Conservation (phyloP, 352 stramenopile genomes). For the Phytophthora tentaculata region DNA sequence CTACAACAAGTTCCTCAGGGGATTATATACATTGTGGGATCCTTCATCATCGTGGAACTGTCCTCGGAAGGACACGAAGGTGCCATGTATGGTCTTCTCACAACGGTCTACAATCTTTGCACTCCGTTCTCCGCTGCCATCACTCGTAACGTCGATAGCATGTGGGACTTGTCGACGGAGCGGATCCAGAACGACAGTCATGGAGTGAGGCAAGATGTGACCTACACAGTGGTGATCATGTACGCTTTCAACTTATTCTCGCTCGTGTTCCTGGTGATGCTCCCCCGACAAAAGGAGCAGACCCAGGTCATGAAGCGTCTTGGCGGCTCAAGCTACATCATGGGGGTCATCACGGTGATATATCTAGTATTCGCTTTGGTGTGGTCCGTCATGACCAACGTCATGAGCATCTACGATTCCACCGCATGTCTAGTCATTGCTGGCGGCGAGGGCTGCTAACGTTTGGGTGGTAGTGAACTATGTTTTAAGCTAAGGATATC, state of each 20-base stretch:
- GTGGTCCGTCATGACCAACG: constrained; percentile 62
- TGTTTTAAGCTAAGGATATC: constrained; percentile 14
- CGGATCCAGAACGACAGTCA: constrained; percentile 60
- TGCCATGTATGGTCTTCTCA: constrained; percentile 68
- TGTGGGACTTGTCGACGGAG: constrained; percentile 52
- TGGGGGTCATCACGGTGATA: constrained; percentile 48
- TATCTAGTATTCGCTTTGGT: constrained; percentile 57
- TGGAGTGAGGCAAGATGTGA: constrained; percentile 55
- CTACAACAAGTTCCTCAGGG: constrained; percentile 53
- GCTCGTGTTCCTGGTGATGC: constrained; percentile 53
- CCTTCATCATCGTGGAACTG: constrained; percentile 70
- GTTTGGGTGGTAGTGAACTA: constrained; percentile 2
- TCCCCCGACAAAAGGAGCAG: constrained; percentile 72
- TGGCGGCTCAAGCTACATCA: constrained; percentile 57
- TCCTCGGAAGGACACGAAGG: constrained; percentile 63
- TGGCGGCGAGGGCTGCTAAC: constrained; percentile 54
- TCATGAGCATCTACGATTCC: constrained; percentile 64
- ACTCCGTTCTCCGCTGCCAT: constrained; percentile 52
- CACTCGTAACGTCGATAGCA: constrained; percentile 46
- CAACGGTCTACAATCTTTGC: constrained; percentile 64
- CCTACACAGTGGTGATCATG: constrained; percentile 58
- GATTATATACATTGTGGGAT: constrained; percentile 60
- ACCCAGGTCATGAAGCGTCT: constrained; percentile 70
- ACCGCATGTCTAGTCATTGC: constrained; percentile 62
- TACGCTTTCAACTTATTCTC: constrained; percentile 59